Conservation (phyloP, 225 moss, liverwort and hornwort species). For the Pseudisothecium myosuroides region DNA sequence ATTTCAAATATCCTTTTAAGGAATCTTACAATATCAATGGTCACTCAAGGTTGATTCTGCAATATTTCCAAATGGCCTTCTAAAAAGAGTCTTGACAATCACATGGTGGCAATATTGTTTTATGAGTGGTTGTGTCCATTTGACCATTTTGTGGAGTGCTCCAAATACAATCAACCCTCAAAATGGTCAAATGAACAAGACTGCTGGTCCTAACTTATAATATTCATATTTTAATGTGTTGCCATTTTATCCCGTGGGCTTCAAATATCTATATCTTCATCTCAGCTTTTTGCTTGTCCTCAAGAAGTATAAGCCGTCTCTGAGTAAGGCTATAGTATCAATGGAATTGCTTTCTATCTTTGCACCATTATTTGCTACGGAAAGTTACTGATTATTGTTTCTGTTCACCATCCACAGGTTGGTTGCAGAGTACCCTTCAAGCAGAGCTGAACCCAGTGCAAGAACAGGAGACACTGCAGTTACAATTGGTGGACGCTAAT, state of each 20-base stretch:
- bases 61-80: not conserved
- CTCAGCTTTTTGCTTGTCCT: not conserved
- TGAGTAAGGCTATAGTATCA: not conserved
- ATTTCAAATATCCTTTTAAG: not conserved
- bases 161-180: not conserved
- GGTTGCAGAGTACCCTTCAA: slow-evolving; percentile 42
- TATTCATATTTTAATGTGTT: not conserved
- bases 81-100: not conserved
- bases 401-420: slow-evolving; percentile 7
- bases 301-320: not conserved
- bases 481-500: slow-evolving; percentile 7
- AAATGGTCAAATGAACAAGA: not conserved
- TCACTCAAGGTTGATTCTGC: not conserved
- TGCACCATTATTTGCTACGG: not conserved
- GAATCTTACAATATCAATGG: not conserved
- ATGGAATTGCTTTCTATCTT: not conserved
- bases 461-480: not conserved
- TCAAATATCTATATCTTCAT: not conserved
- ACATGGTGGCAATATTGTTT: not conserved
- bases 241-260: not conserved
- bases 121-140: not conserved
- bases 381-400: not conserved
- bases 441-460: slow-evolving; percentile 29
- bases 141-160: not conserved
- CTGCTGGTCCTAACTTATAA: not conserved